Conservation (phyloP, 768 basidiomycete species). For the Galerina sulciceps region DNA sequence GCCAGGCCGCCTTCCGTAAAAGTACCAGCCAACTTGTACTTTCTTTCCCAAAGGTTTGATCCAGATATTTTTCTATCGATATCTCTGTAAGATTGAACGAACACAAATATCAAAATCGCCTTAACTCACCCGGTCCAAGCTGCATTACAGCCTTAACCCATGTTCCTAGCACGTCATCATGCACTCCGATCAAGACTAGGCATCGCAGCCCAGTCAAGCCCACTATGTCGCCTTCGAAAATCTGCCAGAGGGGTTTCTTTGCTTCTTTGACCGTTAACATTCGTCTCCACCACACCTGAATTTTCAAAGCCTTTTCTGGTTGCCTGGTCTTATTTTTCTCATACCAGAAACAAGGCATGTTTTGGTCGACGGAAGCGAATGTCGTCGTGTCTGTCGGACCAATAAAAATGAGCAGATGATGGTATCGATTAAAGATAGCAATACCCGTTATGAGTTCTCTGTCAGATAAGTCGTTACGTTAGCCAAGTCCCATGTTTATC, state of each 20-base stretch:
- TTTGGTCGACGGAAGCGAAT: too few relatives aligned
- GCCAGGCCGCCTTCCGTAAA: conserved; percentile 48
- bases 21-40: conserved; percentile 61
- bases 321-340: too few relatives aligned
- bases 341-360: too few relatives aligned
- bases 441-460: too few relatives aligned
- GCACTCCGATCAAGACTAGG: conserved; percentile 63
- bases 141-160: conserved; percentile 48
- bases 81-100: background rate
- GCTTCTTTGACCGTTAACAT: conserved; percentile 41
- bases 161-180: conserved; percentile 47
- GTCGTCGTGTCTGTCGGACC: too few relatives aligned
- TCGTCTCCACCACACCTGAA: conserved; percentile 76
- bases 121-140: conserved; percentile 35
- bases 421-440: too few relatives aligned
- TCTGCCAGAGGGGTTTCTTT: conserved; percentile 45
- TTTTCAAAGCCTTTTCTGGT: too few relatives aligned
- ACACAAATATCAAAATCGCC: background rate
- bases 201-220: conserved; percentile 64
- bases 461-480: too few relatives aligned
- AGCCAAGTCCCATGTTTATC: too few relatives aligned
- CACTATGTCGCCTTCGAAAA: conserved; percentile 57
- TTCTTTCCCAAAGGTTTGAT: conserved; percentile 39
- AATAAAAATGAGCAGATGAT: too few relatives aligned
- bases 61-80: conserved; percentile 40